Conservation (phyloP, 2,329 filamentous ascomycete species). For the Fusarium ambrosium region DNA sequence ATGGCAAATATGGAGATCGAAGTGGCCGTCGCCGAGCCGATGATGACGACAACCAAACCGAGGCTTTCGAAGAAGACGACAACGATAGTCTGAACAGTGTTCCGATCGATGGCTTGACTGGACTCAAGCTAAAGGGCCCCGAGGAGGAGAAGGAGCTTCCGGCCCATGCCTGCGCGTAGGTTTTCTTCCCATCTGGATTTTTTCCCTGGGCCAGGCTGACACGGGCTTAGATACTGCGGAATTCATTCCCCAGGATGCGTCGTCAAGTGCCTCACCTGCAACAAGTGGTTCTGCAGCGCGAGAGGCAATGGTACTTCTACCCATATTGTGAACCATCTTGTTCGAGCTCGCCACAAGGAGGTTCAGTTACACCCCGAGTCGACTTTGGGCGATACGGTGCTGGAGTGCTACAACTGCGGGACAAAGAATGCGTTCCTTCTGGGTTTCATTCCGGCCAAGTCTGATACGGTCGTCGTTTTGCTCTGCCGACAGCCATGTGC, state of each 20-base stretch:
- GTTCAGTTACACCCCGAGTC: slow-evolving; percentile 96
- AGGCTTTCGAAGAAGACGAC: slow-evolving; percentile 87
- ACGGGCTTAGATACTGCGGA: slow-evolving; percentile 82
- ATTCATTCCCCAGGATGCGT: slow-evolving; percentile 97
- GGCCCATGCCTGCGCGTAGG: slow-evolving; percentile 94
- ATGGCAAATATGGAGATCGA: slow-evolving; percentile 74
- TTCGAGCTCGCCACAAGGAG: slow-evolving; percentile 97
- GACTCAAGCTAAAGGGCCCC: slow-evolving; percentile 65
- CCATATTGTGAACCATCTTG: slow-evolving; percentile 98
- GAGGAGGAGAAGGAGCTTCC: slow-evolving; percentile 94
- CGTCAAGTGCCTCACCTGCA: slow-evolving; percentile 95
- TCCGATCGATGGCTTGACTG: slow-evolving; percentile 81
- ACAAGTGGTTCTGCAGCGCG: slow-evolving; percentile 99
- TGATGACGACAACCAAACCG: slow-evolving; percentile 91
- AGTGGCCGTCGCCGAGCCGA: slow-evolving; percentile 79
- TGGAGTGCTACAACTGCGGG: slow-evolving; percentile 99
- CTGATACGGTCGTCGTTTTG: slow-evolving; percentile 96
- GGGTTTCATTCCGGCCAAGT: slow-evolving; percentile 98
- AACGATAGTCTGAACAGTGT: slow-evolving; percentile 82
- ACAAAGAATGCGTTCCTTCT: slow-evolving; percentile 99
- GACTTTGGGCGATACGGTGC: slow-evolving; percentile 91
- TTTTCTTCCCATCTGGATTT: slow-evolving; percentile 45
- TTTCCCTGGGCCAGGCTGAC: slow-evolving; percentile 41
- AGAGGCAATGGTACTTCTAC: slow-evolving; percentile 96
- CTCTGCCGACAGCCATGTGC: slow-evolving; percentile 97